Conservation (phyloP, 306 rosid genomes). For the Prosopis cineraria region DNA sequence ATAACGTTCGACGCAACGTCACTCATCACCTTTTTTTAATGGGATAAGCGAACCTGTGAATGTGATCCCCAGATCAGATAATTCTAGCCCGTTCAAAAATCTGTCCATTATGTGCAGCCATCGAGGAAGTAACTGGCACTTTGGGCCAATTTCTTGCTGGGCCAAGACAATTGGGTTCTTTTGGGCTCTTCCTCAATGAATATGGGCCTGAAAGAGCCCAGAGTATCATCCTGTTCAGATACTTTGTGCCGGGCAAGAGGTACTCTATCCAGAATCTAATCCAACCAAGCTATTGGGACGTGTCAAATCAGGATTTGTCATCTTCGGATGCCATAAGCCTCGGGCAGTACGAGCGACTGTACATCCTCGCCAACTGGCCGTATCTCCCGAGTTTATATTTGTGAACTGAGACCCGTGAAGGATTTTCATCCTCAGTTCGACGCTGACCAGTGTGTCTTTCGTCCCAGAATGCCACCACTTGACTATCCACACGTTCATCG, state of each 20-base stretch:
- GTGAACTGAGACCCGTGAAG: neutral
- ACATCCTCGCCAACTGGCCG: conserved; percentile 29
- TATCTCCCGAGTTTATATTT: neutral
- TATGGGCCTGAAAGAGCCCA: neutral
- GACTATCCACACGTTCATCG: neutral
- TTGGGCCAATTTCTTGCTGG: neutral
- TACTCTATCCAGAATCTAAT: conserved; percentile 27
- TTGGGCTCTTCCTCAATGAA: neutral
- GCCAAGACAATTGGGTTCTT: neutral
- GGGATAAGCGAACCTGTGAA: neutral
- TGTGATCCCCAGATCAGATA: neutral
- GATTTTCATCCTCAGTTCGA: neutral
- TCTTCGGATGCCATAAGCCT: conserved; percentile 35
- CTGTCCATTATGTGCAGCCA: no score
- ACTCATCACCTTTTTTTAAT: neutral
- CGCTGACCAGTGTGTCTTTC: conserved; percentile 14
- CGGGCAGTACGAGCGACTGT: conserved; percentile 26
- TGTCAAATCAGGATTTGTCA: conserved; percentile 47
- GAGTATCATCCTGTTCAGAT: neutral
- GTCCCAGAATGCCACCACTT: neutral
- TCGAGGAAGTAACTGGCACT: no score
- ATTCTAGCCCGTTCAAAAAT: no score
- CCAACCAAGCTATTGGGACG: neutral
- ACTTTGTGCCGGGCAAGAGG: neutral
- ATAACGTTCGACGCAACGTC: neutral